Evolutionary conservation across 2,329 filamentous ascomycete genomes (phyloP).

Genomic region (Microcyclosporella mali): DNA sequence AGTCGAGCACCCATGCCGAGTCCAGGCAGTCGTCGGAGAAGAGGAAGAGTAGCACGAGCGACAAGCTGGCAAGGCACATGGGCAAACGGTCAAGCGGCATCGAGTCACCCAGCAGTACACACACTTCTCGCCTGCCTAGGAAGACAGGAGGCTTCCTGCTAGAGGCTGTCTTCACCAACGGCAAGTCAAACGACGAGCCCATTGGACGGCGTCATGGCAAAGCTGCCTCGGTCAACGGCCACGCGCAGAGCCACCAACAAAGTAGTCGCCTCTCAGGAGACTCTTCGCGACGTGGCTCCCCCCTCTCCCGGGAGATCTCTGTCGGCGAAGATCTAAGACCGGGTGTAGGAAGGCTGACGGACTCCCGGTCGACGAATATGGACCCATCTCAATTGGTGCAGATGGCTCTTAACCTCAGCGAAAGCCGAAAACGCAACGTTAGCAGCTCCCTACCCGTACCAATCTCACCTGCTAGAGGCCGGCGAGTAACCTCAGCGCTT

Average conservation of each 20-base stretch:
- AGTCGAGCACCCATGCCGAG: constrained; percentile 23
- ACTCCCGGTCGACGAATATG: constrained; percentile 47
- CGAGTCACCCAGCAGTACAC: constrained; percentile 7
- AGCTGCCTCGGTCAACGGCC: constrained; percentile 16
- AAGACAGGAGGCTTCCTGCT: constrained; percentile 38
- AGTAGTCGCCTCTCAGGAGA: constrained; percentile 19
- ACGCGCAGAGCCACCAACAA: constrained; percentile 11
- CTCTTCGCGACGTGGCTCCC: constrained; percentile 25
- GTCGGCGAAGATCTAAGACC: constrained; percentile 8
- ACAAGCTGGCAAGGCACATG: constrained; percentile 3
- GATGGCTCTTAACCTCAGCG: constrained; percentile 82
- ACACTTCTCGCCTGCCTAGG: constrained; percentile 17
- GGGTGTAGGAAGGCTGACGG: constrained; percentile 3
- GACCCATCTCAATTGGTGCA: constrained; percentile 88
- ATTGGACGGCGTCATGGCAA: constrained; percentile 12
- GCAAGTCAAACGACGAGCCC: constrained; percentile 7
- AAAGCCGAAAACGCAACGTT: constrained; percentile 63
- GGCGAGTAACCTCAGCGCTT: constrained; percentile 40
- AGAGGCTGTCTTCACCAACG: constrained; percentile 23
- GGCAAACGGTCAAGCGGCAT: constrained; percentile 5
- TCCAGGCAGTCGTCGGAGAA: constrained; percentile 19
- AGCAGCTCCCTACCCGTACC: constrained; percentile 51
- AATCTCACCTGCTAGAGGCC: constrained; percentile 45
- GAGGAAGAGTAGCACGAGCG: constrained; percentile 10
- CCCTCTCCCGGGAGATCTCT: constrained; percentile 23